Base-by-base conservation (phyloP, 202 grass and related monocot genomes). In the Panicum virgatum region DNA sequence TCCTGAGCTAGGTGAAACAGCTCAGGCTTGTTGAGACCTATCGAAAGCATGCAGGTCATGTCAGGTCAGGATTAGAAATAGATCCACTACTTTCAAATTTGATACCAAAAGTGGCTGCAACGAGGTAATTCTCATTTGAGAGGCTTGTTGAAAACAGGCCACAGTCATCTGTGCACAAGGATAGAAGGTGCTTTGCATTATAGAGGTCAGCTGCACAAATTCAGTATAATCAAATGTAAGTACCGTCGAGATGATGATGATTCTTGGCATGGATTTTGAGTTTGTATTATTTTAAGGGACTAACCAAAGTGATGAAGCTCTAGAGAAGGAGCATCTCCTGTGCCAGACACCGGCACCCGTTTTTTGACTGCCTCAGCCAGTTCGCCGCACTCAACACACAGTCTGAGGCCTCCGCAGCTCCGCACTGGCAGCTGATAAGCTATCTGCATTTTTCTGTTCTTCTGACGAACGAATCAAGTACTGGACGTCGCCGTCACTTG, bases 121-220 rank as follows among this genome's bases (percentile, higher is more conserved):
- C 80, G n/a, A 93, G 90, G 69, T 83, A 89, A 59, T 91, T 93
- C 77, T 98, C 96, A 75, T 98, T 95, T 12, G 96, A 95, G 16
- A 95, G 90, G 77, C 79, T 94, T 26, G 96, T 98, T 0, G 92
- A 98, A 58, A 98, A 95, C 42, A 98, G 58, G 14, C 96, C 92
- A 47, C 77, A 83, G 84, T 98, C 96, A 68, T 98, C 92, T 1
- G 96, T 98, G 83, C 96, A 98, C 12, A 98, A 44, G 59, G 89
- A 88, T 42, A 98, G 5, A 46, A 90, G 96, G 79, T 98, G 90
- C 58, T 91, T 79, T 53, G 77, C 82, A 34, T 93, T 95, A 75
- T 93, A 98, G 3, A 98, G 89, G 74, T 98, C 89, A 47, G 71
- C 96, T 98, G 89, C 80, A 92, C 47, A 66, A 13, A 61, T 73